phyloP scores from a whole-genome alignment of 2,329 filamentous ascomycete species.

The Dothideomycetidae sp. region DNA sequence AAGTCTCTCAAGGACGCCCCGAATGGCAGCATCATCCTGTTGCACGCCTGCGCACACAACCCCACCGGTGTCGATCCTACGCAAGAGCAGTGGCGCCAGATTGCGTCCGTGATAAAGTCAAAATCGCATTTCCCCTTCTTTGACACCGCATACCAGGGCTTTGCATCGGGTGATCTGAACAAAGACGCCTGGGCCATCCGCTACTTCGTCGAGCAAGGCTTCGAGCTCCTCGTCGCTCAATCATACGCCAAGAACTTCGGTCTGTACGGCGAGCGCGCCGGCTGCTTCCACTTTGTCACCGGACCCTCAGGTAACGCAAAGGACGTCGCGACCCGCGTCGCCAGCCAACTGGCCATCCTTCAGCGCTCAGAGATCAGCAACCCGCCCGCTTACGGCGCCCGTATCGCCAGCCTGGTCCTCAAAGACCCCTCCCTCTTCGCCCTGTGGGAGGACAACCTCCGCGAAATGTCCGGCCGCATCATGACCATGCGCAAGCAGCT shows the following conservation, averaged over 20 bases:
- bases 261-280: constrained; percentile 89
- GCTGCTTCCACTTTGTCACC: constrained; percentile 89
- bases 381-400: constrained; percentile 84
- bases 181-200: constrained; percentile 84
- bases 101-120: constrained; percentile 60
- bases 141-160: constrained; percentile 94
- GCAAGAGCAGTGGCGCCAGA: constrained; percentile 82
- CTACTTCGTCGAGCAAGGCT: constrained; percentile 88
- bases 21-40: constrained; percentile 11
- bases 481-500: constrained; percentile 76
- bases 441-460: constrained; percentile 85
- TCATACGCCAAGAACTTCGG: constrained; percentile 50
- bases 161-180: constrained; percentile 77
- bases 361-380: constrained; percentile 97
- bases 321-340: constrained; percentile 48
- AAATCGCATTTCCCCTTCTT: constrained; percentile 95
- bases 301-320: constrained; percentile 53
- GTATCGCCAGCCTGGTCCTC: constrained; percentile 70
- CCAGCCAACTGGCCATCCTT: constrained; percentile 80
- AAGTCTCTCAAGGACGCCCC: constrained; percentile 81
- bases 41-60: constrained; percentile 72
- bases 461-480: constrained; percentile 91
- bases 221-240: constrained; percentile 43
- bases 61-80: constrained; percentile 94
- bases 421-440: constrained; percentile 70